These are phyloP conservation scores for Mycena haematopus DNA, from an alignment of 768 basidiomycete species.

Conservation along the genomic window DNA sequence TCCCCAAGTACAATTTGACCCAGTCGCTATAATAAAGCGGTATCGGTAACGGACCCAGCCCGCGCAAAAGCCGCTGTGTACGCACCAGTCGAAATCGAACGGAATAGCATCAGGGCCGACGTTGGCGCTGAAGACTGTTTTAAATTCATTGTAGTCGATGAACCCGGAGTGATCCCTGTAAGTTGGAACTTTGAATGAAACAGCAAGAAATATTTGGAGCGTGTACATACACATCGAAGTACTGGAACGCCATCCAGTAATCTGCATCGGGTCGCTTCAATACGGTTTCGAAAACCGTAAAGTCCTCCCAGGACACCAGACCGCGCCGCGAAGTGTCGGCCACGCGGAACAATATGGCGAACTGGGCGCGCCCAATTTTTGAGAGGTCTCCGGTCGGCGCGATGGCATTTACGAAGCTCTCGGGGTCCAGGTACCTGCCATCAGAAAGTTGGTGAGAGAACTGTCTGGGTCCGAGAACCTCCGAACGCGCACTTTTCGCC, in stretches of 20 bases:
- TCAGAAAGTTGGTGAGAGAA: constrained; percentile 12
- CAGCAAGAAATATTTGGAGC: background rate
- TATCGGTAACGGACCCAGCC: constrained; percentile 1
- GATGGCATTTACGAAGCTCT: constrained; percentile 95
- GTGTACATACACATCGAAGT: constrained; percentile 86
- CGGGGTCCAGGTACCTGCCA: constrained; percentile 80
- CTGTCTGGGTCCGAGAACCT: constrained; percentile 2
- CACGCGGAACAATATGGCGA: constrained; percentile 87
- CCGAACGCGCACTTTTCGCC: constrained; percentile 77
- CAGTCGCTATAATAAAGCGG: constrained; percentile 66
- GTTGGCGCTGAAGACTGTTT: constrained; percentile 85
- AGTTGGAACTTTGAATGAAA: constrained; percentile 6
- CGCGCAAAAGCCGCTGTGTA: constrained; percentile 1
- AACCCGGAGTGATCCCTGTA: constrained; percentile 87
- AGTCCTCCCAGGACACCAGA: constrained; percentile 93
- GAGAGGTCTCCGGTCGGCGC: constrained; percentile 85
- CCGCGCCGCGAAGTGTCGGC: constrained; percentile 81
- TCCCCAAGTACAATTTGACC: constrained; percentile 95
- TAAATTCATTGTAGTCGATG: constrained; percentile 95
- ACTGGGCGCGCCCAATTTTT: constrained; percentile 88
- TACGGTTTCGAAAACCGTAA: constrained; percentile 91
- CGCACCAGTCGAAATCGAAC: constrained; percentile 92
- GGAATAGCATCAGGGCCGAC: constrained; percentile 83
- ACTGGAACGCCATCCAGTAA: constrained; percentile 96
- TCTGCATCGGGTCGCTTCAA: constrained; percentile 95